These are phyloP conservation scores for Hordeum marinum DNA, from an alignment of 176 grass and related monocot species.

Conservation along the genomic window DNA sequence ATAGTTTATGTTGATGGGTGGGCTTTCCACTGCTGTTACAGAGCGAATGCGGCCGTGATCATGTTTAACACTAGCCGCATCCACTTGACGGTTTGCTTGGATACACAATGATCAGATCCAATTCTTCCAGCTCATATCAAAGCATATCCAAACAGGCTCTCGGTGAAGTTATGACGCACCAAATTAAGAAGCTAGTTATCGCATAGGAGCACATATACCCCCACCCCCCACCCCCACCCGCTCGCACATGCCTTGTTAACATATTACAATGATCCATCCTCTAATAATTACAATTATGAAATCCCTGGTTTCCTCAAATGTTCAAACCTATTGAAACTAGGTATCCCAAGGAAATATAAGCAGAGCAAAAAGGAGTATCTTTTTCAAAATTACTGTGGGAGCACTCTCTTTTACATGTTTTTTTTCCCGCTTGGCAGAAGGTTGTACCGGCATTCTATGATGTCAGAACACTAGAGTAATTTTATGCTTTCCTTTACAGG, in stretches of 20 bases:
- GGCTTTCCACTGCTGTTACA: not conserved
- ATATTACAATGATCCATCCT: not conserved
- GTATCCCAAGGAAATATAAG: not conserved
- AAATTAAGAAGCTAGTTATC: not conserved
- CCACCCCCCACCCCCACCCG: too few relatives aligned
- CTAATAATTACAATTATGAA: not conserved
- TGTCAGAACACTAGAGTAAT: not conserved
- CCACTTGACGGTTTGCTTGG: not conserved
- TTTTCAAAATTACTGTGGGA: not conserved
- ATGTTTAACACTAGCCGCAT: conserved; percentile 10
- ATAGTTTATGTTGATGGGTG: not conserved
- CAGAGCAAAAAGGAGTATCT: not conserved
- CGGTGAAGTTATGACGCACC: not conserved
- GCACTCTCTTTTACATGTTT: not conserved
- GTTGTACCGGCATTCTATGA: not conserved
- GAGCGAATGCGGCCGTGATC: not conserved
- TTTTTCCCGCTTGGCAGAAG: conserved; percentile 2
- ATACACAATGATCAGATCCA: not conserved
- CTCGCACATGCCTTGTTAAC: not conserved
- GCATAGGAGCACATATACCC: not conserved
- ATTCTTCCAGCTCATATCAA: not conserved
- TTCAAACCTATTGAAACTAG: not conserved
- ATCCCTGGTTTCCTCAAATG: not conserved
- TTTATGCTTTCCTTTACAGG: conserved; percentile 26
- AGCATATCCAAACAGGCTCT: not conserved